Conservation (phyloP, 1,139 yeast genomes). For the Hansenula anomala region DNA sequence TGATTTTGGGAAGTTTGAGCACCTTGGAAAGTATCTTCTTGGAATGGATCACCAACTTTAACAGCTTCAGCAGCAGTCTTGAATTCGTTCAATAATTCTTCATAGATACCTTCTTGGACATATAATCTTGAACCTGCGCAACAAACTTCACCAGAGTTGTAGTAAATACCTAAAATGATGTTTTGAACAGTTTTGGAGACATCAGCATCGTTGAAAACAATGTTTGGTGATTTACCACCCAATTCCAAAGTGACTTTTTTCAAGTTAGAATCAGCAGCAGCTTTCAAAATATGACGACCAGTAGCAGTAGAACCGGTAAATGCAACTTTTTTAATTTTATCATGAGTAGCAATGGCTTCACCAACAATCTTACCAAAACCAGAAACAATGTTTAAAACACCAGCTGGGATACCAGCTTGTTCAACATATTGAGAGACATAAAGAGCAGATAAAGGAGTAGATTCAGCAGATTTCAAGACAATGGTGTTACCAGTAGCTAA, state of each 20-base stretch:
- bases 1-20: constrained; percentile 56
- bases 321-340: constrained; percentile 50
- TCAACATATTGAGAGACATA: constrained; percentile 44
- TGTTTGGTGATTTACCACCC: constrained; percentile 63
- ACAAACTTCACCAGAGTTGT: constrained; percentile 65
- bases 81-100: constrained; percentile 41
- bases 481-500: constrained; percentile 57
- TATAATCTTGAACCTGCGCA: constrained; percentile 62
- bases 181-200: constrained; percentile 41
- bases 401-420: constrained; percentile 54
- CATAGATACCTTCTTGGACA: constrained; percentile 54
- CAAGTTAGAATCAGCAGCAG: constrained; percentile 45
- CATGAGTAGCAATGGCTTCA: constrained; percentile 49
- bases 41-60: constrained; percentile 59
- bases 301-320: constrained; percentile 62
- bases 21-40: constrained; percentile 53
- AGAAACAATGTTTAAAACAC: constrained; percentile 52
- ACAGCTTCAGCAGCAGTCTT: constrained; percentile 39
- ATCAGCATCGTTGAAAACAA: constrained; percentile 53
- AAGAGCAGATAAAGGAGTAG: constrained; percentile 58
- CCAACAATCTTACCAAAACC: constrained; percentile 60
- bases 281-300: constrained; percentile 50
- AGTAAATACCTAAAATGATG: constrained; percentile 40
- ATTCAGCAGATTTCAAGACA: constrained; percentile 55
- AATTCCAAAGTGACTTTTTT: constrained; percentile 60